These are phyloP conservation scores for Trichoderma semiorbis DNA, from an alignment of 2,329 filamentous ascomycete genomes.

Conservation along the genomic window DNA sequence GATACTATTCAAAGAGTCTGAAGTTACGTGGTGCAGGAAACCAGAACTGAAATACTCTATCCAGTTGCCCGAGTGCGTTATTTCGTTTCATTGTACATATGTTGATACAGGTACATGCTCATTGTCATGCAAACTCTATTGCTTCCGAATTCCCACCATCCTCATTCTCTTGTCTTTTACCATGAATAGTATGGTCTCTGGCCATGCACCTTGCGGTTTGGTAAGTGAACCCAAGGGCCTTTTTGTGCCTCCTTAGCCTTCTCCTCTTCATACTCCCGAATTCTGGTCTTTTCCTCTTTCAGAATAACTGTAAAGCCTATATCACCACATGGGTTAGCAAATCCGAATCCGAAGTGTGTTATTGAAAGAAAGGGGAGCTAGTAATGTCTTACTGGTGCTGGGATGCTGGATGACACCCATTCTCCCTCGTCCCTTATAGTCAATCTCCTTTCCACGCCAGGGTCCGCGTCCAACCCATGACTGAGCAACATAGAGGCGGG, in stretches of 20 bases:
- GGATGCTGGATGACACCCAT: conserved; percentile 67
- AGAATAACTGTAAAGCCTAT: conserved; percentile 73
- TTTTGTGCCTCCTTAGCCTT: conserved; percentile 70
- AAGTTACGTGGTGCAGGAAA: background rate
- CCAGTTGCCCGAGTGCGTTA: conserved; percentile 17
- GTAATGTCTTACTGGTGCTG: conserved; percentile 63
- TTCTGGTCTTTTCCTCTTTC: conserved; percentile 89
- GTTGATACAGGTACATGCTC: conserved; percentile 29
- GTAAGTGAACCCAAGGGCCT: conserved; percentile 83
- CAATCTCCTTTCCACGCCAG: conserved; percentile 53
- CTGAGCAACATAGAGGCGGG: conserved; percentile 85
- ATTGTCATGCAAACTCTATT: conserved; percentile 4
- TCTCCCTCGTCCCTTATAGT: conserved; percentile 73
- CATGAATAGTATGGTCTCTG: conserved; percentile 91
- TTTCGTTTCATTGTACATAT: conserved; percentile 36
- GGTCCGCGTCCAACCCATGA: conserved; percentile 85
- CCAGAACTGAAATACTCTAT: background rate
- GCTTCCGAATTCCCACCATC: background rate
- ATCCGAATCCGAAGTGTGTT: background rate
- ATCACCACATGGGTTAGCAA: background rate
- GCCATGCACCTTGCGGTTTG: conserved; percentile 76
- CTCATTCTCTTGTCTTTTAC: conserved; percentile 47
- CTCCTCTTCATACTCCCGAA: conserved; percentile 75
- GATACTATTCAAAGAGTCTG: background rate
- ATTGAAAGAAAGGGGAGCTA: background rate